Conservation (phyloP, 2,329 filamentous ascomycete genomes). For the Diplodia mutila region DNA sequence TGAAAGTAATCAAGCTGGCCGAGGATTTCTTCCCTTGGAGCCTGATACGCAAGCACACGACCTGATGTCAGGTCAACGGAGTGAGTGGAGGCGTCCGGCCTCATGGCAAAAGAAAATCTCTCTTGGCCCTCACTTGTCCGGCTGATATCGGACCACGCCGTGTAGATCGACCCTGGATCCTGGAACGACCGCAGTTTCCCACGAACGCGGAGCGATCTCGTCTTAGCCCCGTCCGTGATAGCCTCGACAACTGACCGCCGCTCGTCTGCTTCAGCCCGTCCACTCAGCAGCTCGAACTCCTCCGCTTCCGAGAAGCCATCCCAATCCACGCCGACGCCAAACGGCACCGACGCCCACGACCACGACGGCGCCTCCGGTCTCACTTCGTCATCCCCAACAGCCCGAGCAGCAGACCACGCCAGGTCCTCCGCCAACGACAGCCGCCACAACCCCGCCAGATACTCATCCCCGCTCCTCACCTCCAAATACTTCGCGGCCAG, state of each 20-base stretch:
- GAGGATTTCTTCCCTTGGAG: not conserved
- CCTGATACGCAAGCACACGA: not conserved
- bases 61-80: not conserved
- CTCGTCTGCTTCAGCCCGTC: not conserved
- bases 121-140: not conserved
- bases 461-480: not conserved
- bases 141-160: not conserved
- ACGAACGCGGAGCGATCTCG: not conserved
- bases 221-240: not conserved
- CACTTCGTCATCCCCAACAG: not conserved
- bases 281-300: not conserved
- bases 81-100: not conserved
- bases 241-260: not conserved
- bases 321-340: not conserved
- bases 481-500: not conserved
- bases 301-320: not conserved
- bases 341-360: not conserved
- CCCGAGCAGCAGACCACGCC: not conserved
- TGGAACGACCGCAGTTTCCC: not conserved
- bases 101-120: not conserved
- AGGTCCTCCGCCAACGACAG: not conserved
- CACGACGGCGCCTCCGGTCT: not conserved
- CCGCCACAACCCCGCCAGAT: not conserved
- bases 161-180: not conserved
- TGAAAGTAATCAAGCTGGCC: not conserved